These are phyloP conservation scores for Eimeria sp. DNA, from an alignment of 169 alveolate genomes.

Conservation along the genomic window DNA sequence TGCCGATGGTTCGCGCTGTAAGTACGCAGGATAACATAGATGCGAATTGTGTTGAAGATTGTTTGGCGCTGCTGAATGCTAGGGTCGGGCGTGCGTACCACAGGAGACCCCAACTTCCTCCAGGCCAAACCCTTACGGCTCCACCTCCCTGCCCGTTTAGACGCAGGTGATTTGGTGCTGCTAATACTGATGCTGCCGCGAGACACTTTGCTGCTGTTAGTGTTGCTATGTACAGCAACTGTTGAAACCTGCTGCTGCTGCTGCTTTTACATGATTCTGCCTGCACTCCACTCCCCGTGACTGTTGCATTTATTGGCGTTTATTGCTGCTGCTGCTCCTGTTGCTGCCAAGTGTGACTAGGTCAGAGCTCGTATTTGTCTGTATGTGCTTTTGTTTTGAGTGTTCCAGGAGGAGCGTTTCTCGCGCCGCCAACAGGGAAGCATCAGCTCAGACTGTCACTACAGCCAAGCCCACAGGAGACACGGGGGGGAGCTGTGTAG, in stretches of 20 bases:
- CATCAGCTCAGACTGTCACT: background rate
- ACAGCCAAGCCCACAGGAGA: background rate
- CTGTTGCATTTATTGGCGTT: background rate
- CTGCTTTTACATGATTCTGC: background rate
- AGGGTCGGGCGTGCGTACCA: slow-evolving; percentile 31
- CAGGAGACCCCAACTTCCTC: background rate
- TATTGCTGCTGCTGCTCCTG: background rate
- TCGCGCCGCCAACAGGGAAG: background rate
- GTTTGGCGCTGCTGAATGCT: slow-evolving; percentile 15
- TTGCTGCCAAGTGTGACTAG: background rate
- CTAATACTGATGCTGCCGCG: background rate
- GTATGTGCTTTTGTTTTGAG: background rate
- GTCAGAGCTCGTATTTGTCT: background rate
- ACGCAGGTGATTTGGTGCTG: background rate
- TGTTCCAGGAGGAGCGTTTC: slow-evolving; percentile 5
- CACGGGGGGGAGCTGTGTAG: background rate
- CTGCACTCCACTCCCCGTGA: background rate
- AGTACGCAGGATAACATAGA: slow-evolving; percentile 1
- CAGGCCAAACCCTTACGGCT: slow-evolving; percentile 9
- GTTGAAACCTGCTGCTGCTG: background rate
- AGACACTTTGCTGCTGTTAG: background rate
- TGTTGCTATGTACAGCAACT: background rate
- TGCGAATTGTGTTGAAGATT: slow-evolving; percentile 45
- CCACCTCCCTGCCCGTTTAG: slow-evolving; percentile 41
- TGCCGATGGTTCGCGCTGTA: background rate